Evolutionary conservation across 805 yeast genomes (phyloP).

Genomic region (Spathaspora sp.): DNA sequence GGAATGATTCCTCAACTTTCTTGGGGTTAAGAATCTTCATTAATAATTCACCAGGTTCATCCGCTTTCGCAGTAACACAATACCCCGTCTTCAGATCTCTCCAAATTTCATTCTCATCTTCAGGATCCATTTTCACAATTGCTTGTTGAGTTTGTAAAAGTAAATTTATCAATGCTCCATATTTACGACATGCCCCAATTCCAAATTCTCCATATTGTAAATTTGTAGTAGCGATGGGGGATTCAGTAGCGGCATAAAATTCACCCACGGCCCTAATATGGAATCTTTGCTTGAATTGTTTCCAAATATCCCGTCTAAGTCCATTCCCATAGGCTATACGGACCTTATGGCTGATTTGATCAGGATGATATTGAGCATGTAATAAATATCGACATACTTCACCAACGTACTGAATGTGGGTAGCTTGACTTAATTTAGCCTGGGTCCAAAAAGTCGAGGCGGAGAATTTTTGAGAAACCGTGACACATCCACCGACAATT

Average conservation of each 20-base stretch:
- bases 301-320: slow-evolving; percentile 85
- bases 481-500: slow-evolving; percentile 66
- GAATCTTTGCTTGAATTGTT: slow-evolving; percentile 71
- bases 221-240: slow-evolving; percentile 83
- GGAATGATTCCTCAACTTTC: slow-evolving; percentile 73
- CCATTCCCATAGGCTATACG: slow-evolving; percentile 88
- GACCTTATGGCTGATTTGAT: slow-evolving; percentile 59
- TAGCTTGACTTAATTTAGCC: slow-evolving; percentile 63
- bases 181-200: slow-evolving; percentile 83
- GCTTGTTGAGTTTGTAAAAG: slow-evolving; percentile 52
- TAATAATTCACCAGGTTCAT: slow-evolving; percentile 84
- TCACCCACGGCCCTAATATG: slow-evolving; percentile 76
- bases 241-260: slow-evolving; percentile 91
- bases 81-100: slow-evolving; percentile 65
- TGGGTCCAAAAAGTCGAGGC: slow-evolving; percentile 89
- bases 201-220: slow-evolving; percentile 77
- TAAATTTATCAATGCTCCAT: slow-evolving; percentile 57
- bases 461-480: slow-evolving; percentile 78
- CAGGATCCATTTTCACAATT: slow-evolving; percentile 73
- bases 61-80: slow-evolving; percentile 48
- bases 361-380: slow-evolving; percentile 61
- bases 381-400: slow-evolving; percentile 87
- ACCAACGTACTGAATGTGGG: slow-evolving; percentile 90
- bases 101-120: slow-evolving; percentile 67
- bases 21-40: slow-evolving; percentile 66